Conservation (phyloP, 2,329 filamentous ascomycete genomes). For the Trichothecium sympodiale region DNA sequence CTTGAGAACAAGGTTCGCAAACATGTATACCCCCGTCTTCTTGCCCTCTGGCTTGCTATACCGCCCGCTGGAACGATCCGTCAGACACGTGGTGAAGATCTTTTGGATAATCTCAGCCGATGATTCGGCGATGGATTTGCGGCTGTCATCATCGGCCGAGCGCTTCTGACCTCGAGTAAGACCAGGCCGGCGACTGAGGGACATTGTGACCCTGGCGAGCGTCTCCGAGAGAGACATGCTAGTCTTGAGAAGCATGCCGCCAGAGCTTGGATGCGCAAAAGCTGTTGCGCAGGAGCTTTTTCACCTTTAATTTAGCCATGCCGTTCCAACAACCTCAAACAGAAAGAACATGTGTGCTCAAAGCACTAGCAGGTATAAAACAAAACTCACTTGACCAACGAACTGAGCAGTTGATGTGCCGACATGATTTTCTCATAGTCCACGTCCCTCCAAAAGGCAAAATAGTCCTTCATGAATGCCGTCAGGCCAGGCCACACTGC, state of each 20-base stretch:
- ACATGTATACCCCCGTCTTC: slow-evolving; percentile 78
- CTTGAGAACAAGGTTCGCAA: slow-evolving; percentile 83
- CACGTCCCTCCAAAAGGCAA: slow-evolving; percentile 71
- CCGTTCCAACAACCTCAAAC: no score
- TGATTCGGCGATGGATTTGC: slow-evolving; percentile 72
- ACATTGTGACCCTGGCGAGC: slow-evolving; percentile 73
- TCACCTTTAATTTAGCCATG: no score
- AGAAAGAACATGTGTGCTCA: not conserved
- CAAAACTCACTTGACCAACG: slow-evolving; percentile 58
- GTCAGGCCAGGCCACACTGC: slow-evolving; percentile 67
- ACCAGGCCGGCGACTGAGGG: slow-evolving; percentile 69
- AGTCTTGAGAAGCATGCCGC: slow-evolving; percentile 71
- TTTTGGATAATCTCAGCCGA: slow-evolving; percentile 84
- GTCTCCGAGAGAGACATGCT: slow-evolving; percentile 73
- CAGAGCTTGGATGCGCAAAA: slow-evolving; percentile 67
- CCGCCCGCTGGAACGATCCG: slow-evolving; percentile 60
- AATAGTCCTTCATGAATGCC: slow-evolving; percentile 70
- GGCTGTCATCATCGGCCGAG: slow-evolving; percentile 46
- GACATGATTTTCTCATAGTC: slow-evolving; percentile 63
- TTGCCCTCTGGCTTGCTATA: slow-evolving; percentile 68
- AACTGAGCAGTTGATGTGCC: slow-evolving; percentile 64
- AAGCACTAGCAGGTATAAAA: not conserved
- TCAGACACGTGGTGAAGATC: slow-evolving; percentile 82
- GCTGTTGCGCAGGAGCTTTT: slow-evolving; percentile 70
- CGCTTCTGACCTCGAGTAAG: slow-evolving; percentile 50